Percentiles rank a stretch among this genome's conserved stretches.
Evolutionary conservation across 441 rosid species (phyloP).

Genomic region (Gossypium trilobum): DNA sequence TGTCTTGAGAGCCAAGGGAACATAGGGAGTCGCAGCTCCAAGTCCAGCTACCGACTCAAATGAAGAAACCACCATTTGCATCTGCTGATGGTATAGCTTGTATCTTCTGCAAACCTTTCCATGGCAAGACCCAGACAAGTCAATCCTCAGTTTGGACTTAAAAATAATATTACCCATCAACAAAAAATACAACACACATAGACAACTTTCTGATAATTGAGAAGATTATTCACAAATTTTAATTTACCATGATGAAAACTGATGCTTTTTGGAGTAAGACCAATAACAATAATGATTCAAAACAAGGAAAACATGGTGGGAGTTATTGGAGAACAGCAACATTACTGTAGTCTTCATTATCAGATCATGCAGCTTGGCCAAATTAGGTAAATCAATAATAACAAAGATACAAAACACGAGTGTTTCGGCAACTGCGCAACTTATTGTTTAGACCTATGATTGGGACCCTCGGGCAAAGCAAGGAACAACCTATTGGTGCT

Average conservation of each 20-base stretch:
- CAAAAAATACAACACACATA: neutral
- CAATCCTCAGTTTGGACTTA: neutral
- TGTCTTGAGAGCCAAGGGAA: conserved; percentile 38
- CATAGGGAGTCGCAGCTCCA: conserved; percentile 42
- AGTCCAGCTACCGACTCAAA: conserved; percentile 55
- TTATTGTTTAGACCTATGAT: neutral
- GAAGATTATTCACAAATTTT: neutral
- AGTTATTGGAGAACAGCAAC: neutral
- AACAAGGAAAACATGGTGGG: neutral
- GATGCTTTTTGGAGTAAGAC: neutral
- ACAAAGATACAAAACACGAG: neutral
- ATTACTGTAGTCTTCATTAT: conserved; percentile 7
- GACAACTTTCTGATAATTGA: neutral
- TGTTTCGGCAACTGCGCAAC: neutral
- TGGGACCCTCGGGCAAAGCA: conserved; percentile 1
- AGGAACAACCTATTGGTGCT: conserved; percentile 5
- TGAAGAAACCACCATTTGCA: conserved; percentile 55
- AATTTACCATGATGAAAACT: neutral
- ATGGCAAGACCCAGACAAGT: neutral
- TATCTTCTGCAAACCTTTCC: conserved; percentile 43
- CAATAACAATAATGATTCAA: neutral
- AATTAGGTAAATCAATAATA: conserved; percentile 13
- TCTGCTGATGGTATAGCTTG: conserved; percentile 55
- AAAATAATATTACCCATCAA: neutral
- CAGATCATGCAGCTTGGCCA: neutral